Base-by-base conservation (phyloP, 768 basidiomycete genomes). In the Gelatoporia subvermispora region DNA sequence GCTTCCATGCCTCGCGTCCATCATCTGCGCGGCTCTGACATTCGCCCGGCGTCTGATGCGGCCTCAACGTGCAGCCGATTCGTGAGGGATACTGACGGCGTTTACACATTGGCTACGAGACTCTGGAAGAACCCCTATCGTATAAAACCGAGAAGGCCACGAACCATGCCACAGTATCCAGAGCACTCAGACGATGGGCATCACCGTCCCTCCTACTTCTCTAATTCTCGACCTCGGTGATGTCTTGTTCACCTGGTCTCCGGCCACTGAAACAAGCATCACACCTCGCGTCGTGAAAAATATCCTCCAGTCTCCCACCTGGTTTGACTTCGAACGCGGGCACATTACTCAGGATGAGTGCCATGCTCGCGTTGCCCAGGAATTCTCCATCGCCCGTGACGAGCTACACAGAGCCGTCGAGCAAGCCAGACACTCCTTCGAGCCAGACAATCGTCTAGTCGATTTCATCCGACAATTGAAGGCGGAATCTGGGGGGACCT, bases 151-250 rank as follows among this genome's bases (percentile, higher is more conserved):
- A n/a, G n/a, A n/a, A n/a, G n/a, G n/a, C n/a, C n/a, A n/a, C n/a
- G n/a, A n/a, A n/a, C n/a, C n/a, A n/a, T n/a, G n/a, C n/a, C n/a
- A n/a, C n/a, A n/a, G n/a, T n/a, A n/a, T n/a, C n/a, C n/a, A n/a
- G n/a, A n/a, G n/a, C n/a, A n/a, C n/a, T n/a, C n/a, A n/a, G n/a
- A n/a, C n/a, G n/a, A n/a, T n/a, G n/a, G n/a, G n/a, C n/a, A n/a
- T n/a, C n/a, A n/a, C n/a, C n/a, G n/a, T n/a, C n/a, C n/a, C n/a
- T n/a, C n/a, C n/a, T n/a, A n/a, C n/a, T n/a, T n/a, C 72, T 8
- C 62, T 78, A 52, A 71, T 80, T 54, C 72, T 78, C 60, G 78
- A 79, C 60, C 64, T 80, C 24, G 77, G 78, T 20, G 79, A 79
- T 55, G 78, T 79, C 7, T 66, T 79, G 41, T 79, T 79, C 60